Conservation (phyloP, 169 alveolate species). For the Eimeria sp. region DNA sequence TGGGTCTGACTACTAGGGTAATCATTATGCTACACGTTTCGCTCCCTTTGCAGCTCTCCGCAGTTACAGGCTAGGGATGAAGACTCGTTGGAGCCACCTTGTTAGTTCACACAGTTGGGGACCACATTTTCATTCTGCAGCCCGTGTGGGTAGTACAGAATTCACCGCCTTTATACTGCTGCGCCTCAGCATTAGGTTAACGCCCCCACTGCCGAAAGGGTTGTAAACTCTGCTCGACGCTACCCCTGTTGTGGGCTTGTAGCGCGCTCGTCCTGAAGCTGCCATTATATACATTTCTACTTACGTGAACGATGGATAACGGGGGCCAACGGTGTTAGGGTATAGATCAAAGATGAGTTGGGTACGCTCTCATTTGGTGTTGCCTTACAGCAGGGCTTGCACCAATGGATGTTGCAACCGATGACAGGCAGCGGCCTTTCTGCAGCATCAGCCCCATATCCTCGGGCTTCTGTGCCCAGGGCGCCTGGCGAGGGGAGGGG, state of each 20-base stretch:
- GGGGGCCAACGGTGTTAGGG: not conserved
- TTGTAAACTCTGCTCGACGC: not conserved
- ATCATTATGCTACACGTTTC: not conserved
- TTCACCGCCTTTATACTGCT: not conserved
- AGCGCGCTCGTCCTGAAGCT: not conserved
- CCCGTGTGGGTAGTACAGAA: not conserved
- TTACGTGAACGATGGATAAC: not conserved
- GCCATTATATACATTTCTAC: not conserved
- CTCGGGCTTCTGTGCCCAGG: not conserved
- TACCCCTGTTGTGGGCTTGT: not conserved
- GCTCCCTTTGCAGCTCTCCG: not conserved
- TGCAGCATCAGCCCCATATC: not conserved
- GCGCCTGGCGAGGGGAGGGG: not conserved
- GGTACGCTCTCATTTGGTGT: not conserved
- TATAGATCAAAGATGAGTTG: not conserved
- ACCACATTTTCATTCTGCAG: not conserved
- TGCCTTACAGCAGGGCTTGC: not conserved
- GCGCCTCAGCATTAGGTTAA: not conserved
- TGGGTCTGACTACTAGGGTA: not conserved
- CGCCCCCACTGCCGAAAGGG: not conserved
- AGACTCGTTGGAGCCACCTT: not conserved
- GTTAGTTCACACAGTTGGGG: not conserved
- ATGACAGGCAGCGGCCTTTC: not conserved
- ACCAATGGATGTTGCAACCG: not conserved
- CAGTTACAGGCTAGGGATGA: not conserved